These are phyloP conservation scores for Obba rivulosa DNA, from an alignment of 768 basidiomycete species.

Conservation along the genomic window DNA sequence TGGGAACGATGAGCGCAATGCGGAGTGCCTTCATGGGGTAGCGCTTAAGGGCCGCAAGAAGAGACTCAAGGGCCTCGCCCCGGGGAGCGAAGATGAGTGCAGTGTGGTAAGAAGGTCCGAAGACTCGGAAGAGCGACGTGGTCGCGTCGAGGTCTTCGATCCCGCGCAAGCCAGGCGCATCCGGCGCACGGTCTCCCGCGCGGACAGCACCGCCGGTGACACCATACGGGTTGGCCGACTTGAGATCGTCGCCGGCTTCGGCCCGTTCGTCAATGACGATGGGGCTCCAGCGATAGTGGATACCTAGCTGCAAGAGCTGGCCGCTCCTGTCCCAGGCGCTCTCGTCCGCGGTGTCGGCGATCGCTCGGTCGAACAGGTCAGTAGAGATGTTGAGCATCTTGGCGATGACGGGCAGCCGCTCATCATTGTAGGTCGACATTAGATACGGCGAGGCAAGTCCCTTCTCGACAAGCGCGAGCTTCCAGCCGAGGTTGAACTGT, in stretches of 20 bases:
- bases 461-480: conserved; percentile 23
- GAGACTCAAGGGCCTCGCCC: too few relatives aligned
- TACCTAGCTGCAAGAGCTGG: conserved; percentile 37
- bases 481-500: conserved; percentile 26
- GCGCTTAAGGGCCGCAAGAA: neutral
- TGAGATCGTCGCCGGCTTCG: conserved; percentile 6
- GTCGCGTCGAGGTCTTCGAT: neutral
- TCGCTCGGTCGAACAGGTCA: conserved; percentile 4
- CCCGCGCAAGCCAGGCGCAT: conserved; percentile 28
- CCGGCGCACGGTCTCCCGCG: conserved; percentile 43
- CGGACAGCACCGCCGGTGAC: neutral
- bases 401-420: conserved; percentile 25
- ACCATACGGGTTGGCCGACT: conserved; percentile 5
- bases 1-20: neutral
- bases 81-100: conserved; percentile 23
- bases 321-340: conserved; percentile 2
- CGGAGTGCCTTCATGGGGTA: neutral
- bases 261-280: conserved; percentile 35
- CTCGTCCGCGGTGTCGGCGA: neutral
- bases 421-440: conserved; percentile 19
- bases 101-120: conserved; percentile 23
- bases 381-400: conserved; percentile 21
- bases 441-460: conserved; percentile 17
- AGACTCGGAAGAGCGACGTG: conserved; percentile 22
- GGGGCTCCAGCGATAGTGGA: conserved; percentile 48